Percentiles rank a stretch among this genome's conserved stretches.
Evolutionary conservation across 306 rosid species (phyloP).

Genomic region (Benincasa hispida): DNA sequence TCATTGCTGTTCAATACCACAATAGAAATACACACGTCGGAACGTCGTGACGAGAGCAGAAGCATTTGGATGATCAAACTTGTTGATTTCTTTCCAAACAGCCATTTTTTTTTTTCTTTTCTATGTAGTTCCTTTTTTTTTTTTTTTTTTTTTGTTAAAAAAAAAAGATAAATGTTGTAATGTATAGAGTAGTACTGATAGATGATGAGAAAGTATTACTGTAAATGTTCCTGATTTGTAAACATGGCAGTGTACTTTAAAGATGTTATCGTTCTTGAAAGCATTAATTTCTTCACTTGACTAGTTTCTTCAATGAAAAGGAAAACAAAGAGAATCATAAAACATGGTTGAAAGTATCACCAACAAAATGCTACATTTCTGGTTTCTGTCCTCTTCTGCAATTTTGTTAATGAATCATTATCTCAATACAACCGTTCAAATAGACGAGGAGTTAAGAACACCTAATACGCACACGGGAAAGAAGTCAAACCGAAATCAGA

Average conservation of each 20-base stretch:
- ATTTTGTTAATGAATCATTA: neutral
- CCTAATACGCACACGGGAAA: slow-evolving; percentile 2
- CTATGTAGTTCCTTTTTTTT: neutral
- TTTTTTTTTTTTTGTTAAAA: too few relatives aligned
- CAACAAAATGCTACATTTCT: neutral
- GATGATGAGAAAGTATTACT: neutral
- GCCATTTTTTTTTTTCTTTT: neutral
- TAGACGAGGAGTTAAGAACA: neutral
- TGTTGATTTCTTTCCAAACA: neutral
- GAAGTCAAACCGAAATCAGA: neutral
- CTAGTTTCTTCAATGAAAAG: neutral
- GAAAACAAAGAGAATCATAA: neutral
- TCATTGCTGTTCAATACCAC: neutral
- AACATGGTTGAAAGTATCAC: neutral
- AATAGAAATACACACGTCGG: neutral
- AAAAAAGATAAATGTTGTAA: neutral
- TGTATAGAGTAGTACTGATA: neutral
- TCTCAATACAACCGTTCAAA: neutral
- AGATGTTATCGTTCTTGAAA: neutral
- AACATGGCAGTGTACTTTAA: neutral
- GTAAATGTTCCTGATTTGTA: slow-evolving; percentile 7
- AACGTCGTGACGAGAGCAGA: neutral
- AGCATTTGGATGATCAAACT: neutral
- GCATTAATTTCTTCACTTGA: neutral
- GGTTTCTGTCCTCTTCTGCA: neutral